Conservation (phyloP, 1,139 yeast species). For the Geotrichum histeridarum region DNA sequence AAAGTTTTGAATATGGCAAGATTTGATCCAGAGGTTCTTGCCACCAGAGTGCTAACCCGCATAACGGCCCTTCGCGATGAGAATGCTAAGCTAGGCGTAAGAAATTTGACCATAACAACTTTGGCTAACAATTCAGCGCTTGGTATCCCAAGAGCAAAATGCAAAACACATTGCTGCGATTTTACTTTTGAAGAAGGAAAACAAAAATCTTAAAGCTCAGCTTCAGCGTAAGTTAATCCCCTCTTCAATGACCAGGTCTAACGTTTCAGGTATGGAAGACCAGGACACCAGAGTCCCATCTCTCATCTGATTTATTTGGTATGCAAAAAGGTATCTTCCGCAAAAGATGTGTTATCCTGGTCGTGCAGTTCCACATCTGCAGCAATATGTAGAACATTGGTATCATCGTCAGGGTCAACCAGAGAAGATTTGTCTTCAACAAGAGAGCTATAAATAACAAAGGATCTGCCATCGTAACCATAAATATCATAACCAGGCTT, state of each 20-base stretch:
- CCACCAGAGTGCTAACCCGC: conserved; percentile 67
- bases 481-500: conserved; percentile 2
- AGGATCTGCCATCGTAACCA: conserved; percentile 10
- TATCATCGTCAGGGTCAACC: conserved; percentile 10
- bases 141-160: conserved; percentile 67
- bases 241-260: background rate
- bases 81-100: conserved; percentile 56
- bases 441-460: conserved; percentile 4
- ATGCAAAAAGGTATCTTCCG: conserved; percentile 15
- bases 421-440: background rate
- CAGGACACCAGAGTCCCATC: background rate
- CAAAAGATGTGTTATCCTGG: background rate
- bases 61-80: conserved; percentile 60
- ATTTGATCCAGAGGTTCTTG: conserved; percentile 63
- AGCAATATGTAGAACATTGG: conserved; percentile 14
- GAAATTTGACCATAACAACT: conserved; percentile 3
- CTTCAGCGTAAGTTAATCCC: background rate
- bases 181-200: conserved; percentile 53
- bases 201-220: conserved; percentile 23
- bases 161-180: conserved; percentile 67
- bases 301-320: background rate
- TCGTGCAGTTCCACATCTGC: conserved; percentile 12
- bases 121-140: conserved; percentile 34
- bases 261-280: background rate
- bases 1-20: conserved; percentile 18